phyloP scores from a whole-genome alignment of 2,329 filamentous ascomycete genomes.

The Ceratocystis lukuohia region DNA sequence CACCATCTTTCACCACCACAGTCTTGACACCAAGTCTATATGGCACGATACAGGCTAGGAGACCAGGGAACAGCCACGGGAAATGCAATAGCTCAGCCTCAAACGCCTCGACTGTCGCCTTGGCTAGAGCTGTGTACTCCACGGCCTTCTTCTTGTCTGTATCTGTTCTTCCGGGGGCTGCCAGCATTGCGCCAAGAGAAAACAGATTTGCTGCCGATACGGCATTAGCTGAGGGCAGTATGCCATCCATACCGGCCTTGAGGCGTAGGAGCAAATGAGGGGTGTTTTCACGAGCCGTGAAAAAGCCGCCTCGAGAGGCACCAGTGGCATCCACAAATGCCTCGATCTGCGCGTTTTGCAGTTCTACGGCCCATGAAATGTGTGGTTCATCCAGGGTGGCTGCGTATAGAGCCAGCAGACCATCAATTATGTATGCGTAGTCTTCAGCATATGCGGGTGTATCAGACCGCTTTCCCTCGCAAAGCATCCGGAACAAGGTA shows the following conservation, averaged over 20 bases:
- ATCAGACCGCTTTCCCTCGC: conserved; percentile 42
- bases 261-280: conserved; percentile 67
- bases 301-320: conserved; percentile 49
- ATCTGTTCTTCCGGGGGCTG: conserved; percentile 35
- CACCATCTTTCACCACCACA: not conserved
- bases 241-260: conserved; percentile 91
- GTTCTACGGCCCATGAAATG: conserved; percentile 64
- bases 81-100: conserved; percentile 86
- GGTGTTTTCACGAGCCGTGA: conserved; percentile 50
- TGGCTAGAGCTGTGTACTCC: conserved; percentile 48
- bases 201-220: conserved; percentile 80
- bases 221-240: conserved; percentile 80
- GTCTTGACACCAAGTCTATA: conserved; percentile 53
- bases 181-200: conserved; percentile 57
- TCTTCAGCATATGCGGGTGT: conserved; percentile 72
- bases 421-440: conserved; percentile 78
- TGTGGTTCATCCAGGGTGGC: conserved; percentile 63
- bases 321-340: conserved; percentile 57
- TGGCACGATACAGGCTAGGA: conserved; percentile 64
- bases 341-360: conserved; percentile 48
- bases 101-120: conserved; percentile 69
- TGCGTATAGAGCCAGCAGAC: conserved; percentile 72
- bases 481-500: conserved; percentile 61
- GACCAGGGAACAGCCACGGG: conserved; percentile 75
- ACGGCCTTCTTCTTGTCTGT: conserved; percentile 4